A percentile compares a stretch with the other conserved stretches of the same genome.
Evolutionary conservation across 768 basidiomycete genomes (phyloP).

Genomic region (Candolleomyces efflorescens): DNA sequence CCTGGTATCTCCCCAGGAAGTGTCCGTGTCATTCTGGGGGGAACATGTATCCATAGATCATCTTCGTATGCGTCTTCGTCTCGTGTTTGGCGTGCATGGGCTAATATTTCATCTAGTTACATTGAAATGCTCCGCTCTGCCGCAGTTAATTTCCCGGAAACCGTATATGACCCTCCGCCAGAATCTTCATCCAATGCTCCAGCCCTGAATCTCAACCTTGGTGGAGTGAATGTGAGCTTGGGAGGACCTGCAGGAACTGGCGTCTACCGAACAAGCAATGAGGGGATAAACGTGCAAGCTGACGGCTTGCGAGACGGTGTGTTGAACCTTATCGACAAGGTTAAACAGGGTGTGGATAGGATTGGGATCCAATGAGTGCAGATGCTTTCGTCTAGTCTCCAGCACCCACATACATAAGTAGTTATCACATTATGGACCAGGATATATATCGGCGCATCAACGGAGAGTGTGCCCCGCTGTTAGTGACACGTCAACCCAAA

Average conservation of each 20-base stretch:
- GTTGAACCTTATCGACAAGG: slow-evolving; percentile 81
- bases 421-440: slow-evolving; percentile 5
- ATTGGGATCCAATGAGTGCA: slow-evolving; percentile 40
- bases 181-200: slow-evolving; percentile 72
- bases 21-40: slow-evolving; percentile 81
- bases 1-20: slow-evolving; percentile 51
- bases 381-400: background rate
- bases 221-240: slow-evolving; percentile 89
- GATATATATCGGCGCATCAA: slow-evolving; percentile 24
- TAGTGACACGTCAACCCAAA: slow-evolving; percentile 34
- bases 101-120: slow-evolving; percentile 47
- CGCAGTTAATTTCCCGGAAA: slow-evolving; percentile 53
- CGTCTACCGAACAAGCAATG: slow-evolving; percentile 77
- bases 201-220: slow-evolving; percentile 86
- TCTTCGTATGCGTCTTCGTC: slow-evolving; percentile 56
- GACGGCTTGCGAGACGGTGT: slow-evolving; percentile 91
- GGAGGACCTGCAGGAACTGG: slow-evolving; percentile 83
- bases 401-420: too few relatives aligned
- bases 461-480: slow-evolving; percentile 10
- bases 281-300: slow-evolving; percentile 69
- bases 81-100: background rate
- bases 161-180: slow-evolving; percentile 71
- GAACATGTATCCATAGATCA: slow-evolving; percentile 94
- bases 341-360: slow-evolving; percentile 80
- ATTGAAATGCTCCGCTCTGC: slow-evolving; percentile 84